phyloP scores from a whole-genome alignment of 805 yeast genomes.

The Yarrowia osloensis region DNA sequence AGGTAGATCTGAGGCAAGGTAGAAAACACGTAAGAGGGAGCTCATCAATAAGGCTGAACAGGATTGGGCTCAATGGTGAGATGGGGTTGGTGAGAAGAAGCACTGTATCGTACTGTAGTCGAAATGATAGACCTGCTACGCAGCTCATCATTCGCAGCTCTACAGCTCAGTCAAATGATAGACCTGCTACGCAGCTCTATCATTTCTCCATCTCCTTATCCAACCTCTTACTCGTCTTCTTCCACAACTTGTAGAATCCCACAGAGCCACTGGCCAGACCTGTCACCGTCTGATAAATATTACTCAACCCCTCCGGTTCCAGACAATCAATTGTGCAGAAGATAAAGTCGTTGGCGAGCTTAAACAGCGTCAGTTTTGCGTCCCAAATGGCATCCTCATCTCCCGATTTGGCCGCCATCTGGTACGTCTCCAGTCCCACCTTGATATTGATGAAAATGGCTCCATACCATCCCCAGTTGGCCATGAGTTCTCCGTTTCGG shows the following conservation, averaged over 20 bases:
- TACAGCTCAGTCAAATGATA: too few species aligned
- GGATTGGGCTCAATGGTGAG: too few species aligned
- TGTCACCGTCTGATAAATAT: constrained; percentile 35
- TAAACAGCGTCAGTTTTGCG: constrained; percentile 31
- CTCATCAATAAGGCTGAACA: too few species aligned
- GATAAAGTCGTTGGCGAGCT: constrained; percentile 38
- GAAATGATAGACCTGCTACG: too few species aligned
- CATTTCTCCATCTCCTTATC: constrained; percentile 14
- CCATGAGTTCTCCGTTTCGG: constrained; percentile 37
- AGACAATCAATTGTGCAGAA: constrained; percentile 40
- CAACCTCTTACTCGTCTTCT: constrained; percentile 26
- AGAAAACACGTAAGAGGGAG: too few species aligned
- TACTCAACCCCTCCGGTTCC: constrained; percentile 34
- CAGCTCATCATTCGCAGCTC: too few species aligned
- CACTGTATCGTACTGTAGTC: too few species aligned
- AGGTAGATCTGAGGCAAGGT: too few species aligned
- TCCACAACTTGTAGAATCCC: constrained; percentile 36
- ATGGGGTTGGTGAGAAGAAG: too few species aligned
- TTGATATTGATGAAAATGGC: constrained; percentile 35
- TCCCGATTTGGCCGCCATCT: background rate
- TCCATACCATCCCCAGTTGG: constrained; percentile 38
- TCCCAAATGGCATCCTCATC: background rate
- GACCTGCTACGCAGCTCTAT: too few species aligned
- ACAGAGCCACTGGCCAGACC: constrained; percentile 38
- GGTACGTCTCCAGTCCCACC: background rate